Conservation (phyloP, 1,139 yeast species). For the Protomyces inouyei region DNA sequence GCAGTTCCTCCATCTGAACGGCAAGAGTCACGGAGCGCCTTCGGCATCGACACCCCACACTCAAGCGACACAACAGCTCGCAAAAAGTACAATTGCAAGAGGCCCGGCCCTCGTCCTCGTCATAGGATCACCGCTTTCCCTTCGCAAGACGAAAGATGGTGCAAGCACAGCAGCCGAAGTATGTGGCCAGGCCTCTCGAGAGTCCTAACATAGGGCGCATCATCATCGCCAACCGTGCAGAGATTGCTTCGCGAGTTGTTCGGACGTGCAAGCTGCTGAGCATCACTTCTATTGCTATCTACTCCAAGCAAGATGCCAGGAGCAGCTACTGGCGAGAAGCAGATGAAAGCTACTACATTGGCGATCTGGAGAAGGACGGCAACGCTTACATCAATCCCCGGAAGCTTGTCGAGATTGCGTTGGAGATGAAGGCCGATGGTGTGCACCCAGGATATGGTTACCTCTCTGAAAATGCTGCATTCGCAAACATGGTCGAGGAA, state of each 20-base stretch:
- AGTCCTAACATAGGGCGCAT: slow-evolving; percentile 36
- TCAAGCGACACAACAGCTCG: too few species aligned
- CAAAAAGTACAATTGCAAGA: too few species aligned
- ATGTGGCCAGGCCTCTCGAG: neutral
- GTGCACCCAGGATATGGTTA: slow-evolving; percentile 97
- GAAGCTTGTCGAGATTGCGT: slow-evolving; percentile 80
- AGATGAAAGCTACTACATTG: neutral
- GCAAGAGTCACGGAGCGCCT: too few species aligned
- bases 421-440: slow-evolving; percentile 77
- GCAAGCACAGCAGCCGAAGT: neutral
- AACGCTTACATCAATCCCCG: slow-evolving; percentile 47
- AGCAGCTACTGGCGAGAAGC: slow-evolving; percentile 1
- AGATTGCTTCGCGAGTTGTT: slow-evolving; percentile 90
- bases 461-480: slow-evolving; percentile 91
- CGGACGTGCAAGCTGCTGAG: slow-evolving; percentile 75
- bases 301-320: slow-evolving; percentile 45
- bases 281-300: slow-evolving; percentile 77
- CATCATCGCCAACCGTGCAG: slow-evolving; percentile 94
- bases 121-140: too few species aligned
- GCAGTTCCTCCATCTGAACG: too few species aligned
- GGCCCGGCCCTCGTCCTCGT: too few species aligned
- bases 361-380: neutral
- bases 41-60: too few species aligned
- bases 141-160: neutral
- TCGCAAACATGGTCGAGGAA: slow-evolving; percentile 74